phyloP scores from a whole-genome alignment of 768 basidiomycete genomes.

The Suillus discolor region DNA sequence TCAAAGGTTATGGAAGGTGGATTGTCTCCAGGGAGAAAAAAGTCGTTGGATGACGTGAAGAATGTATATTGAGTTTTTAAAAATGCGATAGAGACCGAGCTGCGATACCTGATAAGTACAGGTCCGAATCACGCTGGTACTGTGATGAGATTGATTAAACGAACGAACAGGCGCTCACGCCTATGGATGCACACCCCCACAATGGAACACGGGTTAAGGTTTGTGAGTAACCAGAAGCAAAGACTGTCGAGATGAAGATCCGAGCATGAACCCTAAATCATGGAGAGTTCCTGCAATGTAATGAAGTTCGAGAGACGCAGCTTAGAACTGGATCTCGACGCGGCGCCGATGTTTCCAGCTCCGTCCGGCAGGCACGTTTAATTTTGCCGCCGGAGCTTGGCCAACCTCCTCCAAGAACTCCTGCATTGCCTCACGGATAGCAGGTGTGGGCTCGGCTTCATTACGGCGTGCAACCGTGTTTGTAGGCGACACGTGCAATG shows the following conservation, averaged over 20 bases:
- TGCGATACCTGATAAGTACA: slow-evolving; percentile 29
- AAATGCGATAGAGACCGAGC: slow-evolving; percentile 1
- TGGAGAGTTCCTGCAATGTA: not conserved
- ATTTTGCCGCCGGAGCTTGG: not conserved
- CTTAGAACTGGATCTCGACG: slow-evolving; percentile 17
- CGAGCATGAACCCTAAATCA: slow-evolving; percentile 5
- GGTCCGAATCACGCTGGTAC: slow-evolving; percentile 17
- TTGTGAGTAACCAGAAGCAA: not conserved
- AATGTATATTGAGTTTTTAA: not conserved
- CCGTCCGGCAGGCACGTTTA: not conserved
- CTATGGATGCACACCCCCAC: slow-evolving; percentile 25
- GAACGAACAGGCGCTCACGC: slow-evolving; percentile 32
- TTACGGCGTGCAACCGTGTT: slow-evolving; percentile 53
- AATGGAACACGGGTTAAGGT: not conserved
- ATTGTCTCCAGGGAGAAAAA: not conserved
- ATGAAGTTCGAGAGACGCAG: not conserved
- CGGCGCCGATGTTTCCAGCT: slow-evolving; percentile 19
- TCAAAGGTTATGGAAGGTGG: slow-evolving; percentile 6
- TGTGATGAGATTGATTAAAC: slow-evolving; percentile 26
- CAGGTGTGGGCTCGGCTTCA: slow-evolving; percentile 19
- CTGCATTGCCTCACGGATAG: not conserved
- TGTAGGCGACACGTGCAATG: slow-evolving; percentile 59
- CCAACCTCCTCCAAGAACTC: slow-evolving; percentile 12
- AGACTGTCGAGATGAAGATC: not conserved
- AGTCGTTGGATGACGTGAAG: slow-evolving; percentile 11